Evolutionary conservation across 2,329 filamentous ascomycete genomes (phyloP).

Genomic region (Aureobasidium sp.): DNA sequence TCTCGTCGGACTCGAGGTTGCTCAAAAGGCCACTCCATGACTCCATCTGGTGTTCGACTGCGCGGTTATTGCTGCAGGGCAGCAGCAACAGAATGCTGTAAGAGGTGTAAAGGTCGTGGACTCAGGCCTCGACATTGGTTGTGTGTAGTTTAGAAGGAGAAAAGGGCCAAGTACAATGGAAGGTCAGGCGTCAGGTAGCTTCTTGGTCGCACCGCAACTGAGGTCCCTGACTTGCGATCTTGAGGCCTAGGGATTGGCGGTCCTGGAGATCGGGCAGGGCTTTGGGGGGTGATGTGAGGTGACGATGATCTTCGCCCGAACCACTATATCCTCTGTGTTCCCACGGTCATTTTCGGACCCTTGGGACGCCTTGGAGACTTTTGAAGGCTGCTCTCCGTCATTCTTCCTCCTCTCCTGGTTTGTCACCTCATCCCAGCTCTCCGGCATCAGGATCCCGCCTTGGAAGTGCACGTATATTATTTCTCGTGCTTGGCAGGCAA

Average conservation of each 20-base stretch:
- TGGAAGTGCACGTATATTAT: not conserved
- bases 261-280: not conserved
- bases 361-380: not conserved
- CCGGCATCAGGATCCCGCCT: not conserved
- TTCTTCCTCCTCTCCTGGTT: not conserved
- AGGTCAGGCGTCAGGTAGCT: too few species aligned
- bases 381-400: not conserved
- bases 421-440: not conserved
- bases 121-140: not conserved
- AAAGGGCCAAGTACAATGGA: not conserved
- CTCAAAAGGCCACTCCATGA: constrained; percentile 31
- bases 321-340: not conserved
- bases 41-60: constrained; percentile 34
- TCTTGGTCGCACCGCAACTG: too few species aligned
- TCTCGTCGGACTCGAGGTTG: constrained; percentile 24
- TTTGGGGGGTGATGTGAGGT: not conserved
- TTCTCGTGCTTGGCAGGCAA: not conserved
- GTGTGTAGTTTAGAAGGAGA: not conserved
- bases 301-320: constrained; percentile 5
- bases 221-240: not conserved
- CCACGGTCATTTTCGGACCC: not conserved
- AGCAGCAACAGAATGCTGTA: constrained; percentile 56
- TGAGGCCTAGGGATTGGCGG: not conserved
- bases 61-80: constrained; percentile 25
- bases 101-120: constrained; percentile 24